Evolutionary conservation across 2,329 filamentous ascomycete species (phyloP).

Genomic region (Aureobasidium musti): DNA sequence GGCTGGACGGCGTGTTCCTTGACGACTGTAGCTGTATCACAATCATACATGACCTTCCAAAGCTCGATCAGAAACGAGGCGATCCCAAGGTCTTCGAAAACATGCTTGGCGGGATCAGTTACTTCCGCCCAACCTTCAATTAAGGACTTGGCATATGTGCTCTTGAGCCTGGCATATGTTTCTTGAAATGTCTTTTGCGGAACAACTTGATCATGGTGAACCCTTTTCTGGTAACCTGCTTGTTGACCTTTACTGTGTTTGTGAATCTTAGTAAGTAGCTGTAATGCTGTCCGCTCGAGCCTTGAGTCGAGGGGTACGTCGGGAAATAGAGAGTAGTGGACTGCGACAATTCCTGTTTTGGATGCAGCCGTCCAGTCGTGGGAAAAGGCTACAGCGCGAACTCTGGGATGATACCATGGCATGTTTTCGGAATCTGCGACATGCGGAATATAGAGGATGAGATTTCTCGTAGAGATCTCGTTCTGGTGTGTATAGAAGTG

Average conservation of each 20-base stretch:
- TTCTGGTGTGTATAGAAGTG: slow-evolving; percentile 56
- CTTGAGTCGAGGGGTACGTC: slow-evolving; percentile 30
- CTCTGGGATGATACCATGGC: slow-evolving; percentile 85
- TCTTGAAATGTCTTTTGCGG: slow-evolving; percentile 77
- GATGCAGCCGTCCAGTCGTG: slow-evolving; percentile 51
- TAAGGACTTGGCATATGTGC: slow-evolving; percentile 70
- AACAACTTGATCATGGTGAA: slow-evolving; percentile 79
- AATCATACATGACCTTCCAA: slow-evolving; percentile 78
- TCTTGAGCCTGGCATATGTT: slow-evolving; percentile 78
- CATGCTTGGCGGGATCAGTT: slow-evolving; percentile 86
- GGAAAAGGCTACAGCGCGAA: slow-evolving; percentile 72
- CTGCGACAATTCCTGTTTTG: slow-evolving; percentile 47
- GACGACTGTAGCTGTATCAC: background rate
- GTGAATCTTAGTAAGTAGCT: slow-evolving; percentile 67
- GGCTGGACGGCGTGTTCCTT: background rate
- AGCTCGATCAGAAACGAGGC: slow-evolving; percentile 90
- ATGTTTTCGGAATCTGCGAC: slow-evolving; percentile 61
- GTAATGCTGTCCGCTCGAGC: slow-evolving; percentile 66
- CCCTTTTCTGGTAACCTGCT: slow-evolving; percentile 74
- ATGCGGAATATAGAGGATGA: slow-evolving; percentile 81
- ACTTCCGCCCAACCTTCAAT: slow-evolving; percentile 79
- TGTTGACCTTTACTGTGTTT: slow-evolving; percentile 70
- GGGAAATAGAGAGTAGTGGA: slow-evolving; percentile 56
- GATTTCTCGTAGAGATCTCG: slow-evolving; percentile 46
- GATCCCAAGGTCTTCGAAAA: slow-evolving; percentile 91